Evolutionary conservation across 2,329 filamentous ascomycete genomes (phyloP), one percentile per base, ranked within the genome.

Genomic region (Shiraia bambusicola): DNA sequence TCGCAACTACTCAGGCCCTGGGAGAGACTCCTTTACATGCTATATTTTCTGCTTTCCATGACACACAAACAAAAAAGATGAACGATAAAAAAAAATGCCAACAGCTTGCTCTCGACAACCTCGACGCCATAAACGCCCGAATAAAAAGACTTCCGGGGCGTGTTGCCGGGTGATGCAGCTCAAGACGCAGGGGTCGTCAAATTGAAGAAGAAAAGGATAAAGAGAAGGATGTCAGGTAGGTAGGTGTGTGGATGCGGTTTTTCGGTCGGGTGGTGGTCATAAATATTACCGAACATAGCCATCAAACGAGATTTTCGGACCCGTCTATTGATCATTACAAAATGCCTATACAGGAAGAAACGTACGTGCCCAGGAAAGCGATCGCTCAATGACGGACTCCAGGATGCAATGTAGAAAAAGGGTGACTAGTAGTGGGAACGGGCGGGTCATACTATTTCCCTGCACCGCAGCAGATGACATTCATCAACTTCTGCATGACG

Each of bases 401-500:
- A 50, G 50, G 54, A 65, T 66, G 59, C 60, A 62, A 58, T 54
- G 50, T 47, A 56, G 59, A 57, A 46, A 34, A 43, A 50, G 50
- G 38, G 44, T 45, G 47, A 42, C 49, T 43, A 46, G 42, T 53
- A 47, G 42, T 53, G 49, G 37, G 37, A 45, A 33, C 32, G 37
- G 40, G 44, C 46, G 33, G 40, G 45, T 42, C 56, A 61, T 41
- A 59, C 52, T 55, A 53, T 44, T 49, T 65, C 44, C 61, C 60
- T 35, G 53, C 61, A 29, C 64, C 88, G 73, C 92, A 97, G 82
- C 92, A 97, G 44, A 96, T 76, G 46, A 83, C 81, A 78, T 93
- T 95, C 81, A 92, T 86, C 67, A 96, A 78, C 77, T 96, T 96
- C 74, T 95, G 87, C 74, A 91, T 84, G 52, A 89, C 87, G 45